Percentiles rank a stretch among this genome's conserved stretches.
These are phyloP conservation scores for Patellifolia procumbens DNA, from an alignment of 179 eudicot genomes.

Conservation along the genomic window DNA sequence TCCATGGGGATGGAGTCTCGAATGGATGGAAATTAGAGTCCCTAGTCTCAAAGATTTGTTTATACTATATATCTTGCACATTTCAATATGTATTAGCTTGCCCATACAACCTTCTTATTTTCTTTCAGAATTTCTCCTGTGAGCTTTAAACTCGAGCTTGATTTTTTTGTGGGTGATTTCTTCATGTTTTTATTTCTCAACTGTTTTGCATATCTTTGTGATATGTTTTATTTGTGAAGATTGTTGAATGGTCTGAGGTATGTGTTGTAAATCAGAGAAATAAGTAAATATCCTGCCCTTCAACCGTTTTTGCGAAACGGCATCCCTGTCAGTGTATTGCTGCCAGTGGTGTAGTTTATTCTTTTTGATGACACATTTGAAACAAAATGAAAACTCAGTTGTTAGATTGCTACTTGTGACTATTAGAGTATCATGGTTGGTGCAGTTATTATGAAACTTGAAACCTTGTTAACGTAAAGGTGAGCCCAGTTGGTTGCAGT, in stretches of 20 bases:
- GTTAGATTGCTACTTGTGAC: neutral
- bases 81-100: constrained; percentile 15
- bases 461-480: neutral
- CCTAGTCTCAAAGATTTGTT: neutral
- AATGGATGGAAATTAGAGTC: neutral
- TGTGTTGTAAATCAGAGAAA: neutral
- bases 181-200: neutral
- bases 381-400: neutral
- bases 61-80: neutral
- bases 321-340: neutral
- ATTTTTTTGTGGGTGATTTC: constrained; percentile 81
- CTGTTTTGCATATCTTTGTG: neutral
- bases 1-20: neutral
- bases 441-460: neutral
- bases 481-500: neutral
- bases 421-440: neutral
- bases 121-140: constrained; percentile 90
- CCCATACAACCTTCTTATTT: constrained; percentile 3
- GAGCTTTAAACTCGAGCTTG: constrained; percentile 99
- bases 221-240: neutral
- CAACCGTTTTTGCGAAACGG: no score
- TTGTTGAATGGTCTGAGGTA: neutral
- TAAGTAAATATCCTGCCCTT: neutral
- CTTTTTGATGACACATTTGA: neutral
- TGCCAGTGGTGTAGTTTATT: neutral